Evolutionary conservation across 495 filamentous ascomycete species (phyloP).

Genomic region (Cladorrhinum samala): DNA sequence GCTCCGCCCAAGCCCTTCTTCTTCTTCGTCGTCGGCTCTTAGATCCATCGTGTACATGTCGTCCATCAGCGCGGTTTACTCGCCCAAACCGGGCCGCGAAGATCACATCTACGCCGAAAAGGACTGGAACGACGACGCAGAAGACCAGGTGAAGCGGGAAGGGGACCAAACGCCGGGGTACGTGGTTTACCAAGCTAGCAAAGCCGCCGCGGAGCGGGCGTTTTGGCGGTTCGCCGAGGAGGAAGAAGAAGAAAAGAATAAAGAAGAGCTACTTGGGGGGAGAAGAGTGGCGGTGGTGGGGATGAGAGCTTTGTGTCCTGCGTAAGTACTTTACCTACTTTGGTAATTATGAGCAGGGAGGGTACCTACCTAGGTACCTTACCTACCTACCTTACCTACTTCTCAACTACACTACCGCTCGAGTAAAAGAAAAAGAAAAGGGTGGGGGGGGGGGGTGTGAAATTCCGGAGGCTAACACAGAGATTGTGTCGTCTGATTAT

Average conservation of each 20-base stretch:
- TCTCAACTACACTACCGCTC: no score
- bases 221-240: constrained; percentile 25
- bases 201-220: constrained; percentile 28
- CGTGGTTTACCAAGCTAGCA: constrained; percentile 31
- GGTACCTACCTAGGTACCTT: no score
- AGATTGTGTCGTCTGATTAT: no score
- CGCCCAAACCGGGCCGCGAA: constrained; percentile 7
- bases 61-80: constrained; percentile 35
- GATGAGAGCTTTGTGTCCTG: constrained; percentile 17
- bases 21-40: constrained; percentile 37
- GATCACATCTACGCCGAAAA: constrained; percentile 24
- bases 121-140: constrained; percentile 32
- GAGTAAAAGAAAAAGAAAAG: no score
- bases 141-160: constrained; percentile 14
- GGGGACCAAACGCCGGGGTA: constrained; percentile 16
- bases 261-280: constrained; percentile 7
- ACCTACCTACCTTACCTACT: no score
- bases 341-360: no score
- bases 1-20: no score
- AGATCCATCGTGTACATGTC: constrained; percentile 48
- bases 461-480: not conserved
- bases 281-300: not conserved
- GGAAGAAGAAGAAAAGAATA: no score
- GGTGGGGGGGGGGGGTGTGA: no score
- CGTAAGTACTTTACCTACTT: constrained; percentile 12